These are phyloP conservation scores for Xylaria bambusicola DNA, from an alignment of 495 filamentous ascomycete genomes.

Conservation along the genomic window DNA sequence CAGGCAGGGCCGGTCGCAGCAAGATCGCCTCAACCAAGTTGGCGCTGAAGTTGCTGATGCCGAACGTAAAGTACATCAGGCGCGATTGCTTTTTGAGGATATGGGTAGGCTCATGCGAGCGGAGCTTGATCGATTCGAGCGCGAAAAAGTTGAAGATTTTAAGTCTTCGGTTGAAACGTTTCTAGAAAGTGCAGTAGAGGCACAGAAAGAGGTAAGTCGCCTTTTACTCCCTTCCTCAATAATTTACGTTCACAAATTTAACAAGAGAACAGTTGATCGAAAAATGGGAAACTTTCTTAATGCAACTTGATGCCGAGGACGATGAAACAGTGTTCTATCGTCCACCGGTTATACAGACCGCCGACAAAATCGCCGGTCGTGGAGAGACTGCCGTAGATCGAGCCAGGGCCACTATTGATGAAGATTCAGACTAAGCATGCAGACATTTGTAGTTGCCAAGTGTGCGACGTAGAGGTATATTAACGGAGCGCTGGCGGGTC, in stretches of 20 bases:
- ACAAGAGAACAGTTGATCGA: conserved; percentile 75
- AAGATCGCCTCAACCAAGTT: conserved; percentile 89
- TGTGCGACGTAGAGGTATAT: neutral
- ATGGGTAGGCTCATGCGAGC: conserved; percentile 91
- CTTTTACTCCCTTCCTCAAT: neutral
- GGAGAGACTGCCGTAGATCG: conserved; percentile 51
- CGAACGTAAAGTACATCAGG: conserved; percentile 90
- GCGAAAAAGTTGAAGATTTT: conserved; percentile 98
- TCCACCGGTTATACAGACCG: conserved; percentile 50
- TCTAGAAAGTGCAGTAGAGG: conserved; percentile 93
- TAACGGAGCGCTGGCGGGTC: conserved; percentile 19
- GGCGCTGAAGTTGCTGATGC: conserved; percentile 90
- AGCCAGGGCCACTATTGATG: conserved; percentile 51
- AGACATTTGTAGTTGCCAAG: conserved; percentile 14
- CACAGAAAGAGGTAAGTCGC: conserved; percentile 87
- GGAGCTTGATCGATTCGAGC: conserved; percentile 92
- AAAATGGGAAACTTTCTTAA: conserved; percentile 95
- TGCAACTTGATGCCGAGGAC: conserved; percentile 92
- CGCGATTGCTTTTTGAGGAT: conserved; percentile 88
- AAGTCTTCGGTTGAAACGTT: conserved; percentile 98
- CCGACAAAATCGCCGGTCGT: conserved; percentile 43
- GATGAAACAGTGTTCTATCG: conserved; percentile 79
- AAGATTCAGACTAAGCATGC: conserved; percentile 50
- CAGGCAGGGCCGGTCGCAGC: conserved; percentile 88
- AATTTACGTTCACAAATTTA: conserved; percentile 17